These are phyloP conservation scores for Stropharia rugosoannulata DNA, from an alignment of 768 basidiomycete species.

Conservation along the genomic window DNA sequence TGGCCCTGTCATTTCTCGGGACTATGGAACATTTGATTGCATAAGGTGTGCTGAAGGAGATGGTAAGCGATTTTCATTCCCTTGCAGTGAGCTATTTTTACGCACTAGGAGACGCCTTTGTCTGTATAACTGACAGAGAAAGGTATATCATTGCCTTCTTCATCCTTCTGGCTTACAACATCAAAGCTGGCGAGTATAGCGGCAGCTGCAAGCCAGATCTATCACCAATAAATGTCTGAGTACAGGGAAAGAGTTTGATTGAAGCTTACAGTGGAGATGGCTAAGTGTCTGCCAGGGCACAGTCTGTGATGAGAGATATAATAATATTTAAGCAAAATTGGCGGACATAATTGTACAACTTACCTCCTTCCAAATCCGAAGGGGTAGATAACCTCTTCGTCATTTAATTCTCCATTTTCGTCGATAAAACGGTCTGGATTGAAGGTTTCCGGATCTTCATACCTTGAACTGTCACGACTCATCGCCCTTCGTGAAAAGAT, in stretches of 20 bases:
- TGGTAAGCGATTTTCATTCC: too few species aligned
- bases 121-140: too few species aligned
- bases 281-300: conserved; percentile 18
- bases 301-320: conserved; percentile 2
- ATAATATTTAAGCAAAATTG: neutral
- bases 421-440: conserved; percentile 34
- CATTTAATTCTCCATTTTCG: conserved; percentile 16
- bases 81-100: too few species aligned
- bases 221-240: too few species aligned
- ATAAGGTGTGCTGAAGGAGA: too few species aligned
- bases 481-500: conserved; percentile 24
- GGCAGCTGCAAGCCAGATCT: too few species aligned
- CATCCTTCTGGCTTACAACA: too few species aligned
- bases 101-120: too few species aligned
- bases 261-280: conserved; percentile 11
- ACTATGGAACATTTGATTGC: too few species aligned
- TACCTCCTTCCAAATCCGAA: conserved; percentile 31
- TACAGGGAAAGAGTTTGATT: neutral
- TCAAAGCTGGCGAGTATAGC: too few species aligned
- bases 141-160: too few species aligned
- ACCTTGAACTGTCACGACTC: conserved; percentile 26
- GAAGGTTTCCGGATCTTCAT: conserved; percentile 32
- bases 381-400: conserved; percentile 17
- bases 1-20: too few species aligned
- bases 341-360: neutral